Percentiles rank a stretch among this genome's conserved stretches.
Conservation (phyloP, 2,329 filamentous ascomycete species). For the Phoma herbarum region DNA sequence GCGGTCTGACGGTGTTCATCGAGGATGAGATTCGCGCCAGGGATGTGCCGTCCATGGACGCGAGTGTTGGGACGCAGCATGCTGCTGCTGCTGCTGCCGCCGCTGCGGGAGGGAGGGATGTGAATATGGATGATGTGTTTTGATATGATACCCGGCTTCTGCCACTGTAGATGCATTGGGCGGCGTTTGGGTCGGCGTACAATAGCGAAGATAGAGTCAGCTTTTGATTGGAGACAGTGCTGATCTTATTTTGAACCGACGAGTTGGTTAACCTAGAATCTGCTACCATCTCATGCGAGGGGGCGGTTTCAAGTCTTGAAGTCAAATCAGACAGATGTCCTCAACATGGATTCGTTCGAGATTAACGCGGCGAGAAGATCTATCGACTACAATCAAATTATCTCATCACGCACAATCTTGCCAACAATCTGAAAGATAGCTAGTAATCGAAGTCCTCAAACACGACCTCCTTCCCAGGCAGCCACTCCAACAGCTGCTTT, state of each 20-base stretch:
- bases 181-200: slow-evolving; percentile 31
- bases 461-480: slow-evolving; percentile 56
- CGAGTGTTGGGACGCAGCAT: slow-evolving; percentile 44
- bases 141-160: slow-evolving; percentile 49
- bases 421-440: too few species aligned
- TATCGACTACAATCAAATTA: too few species aligned
- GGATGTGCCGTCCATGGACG: slow-evolving; percentile 48
- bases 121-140: slow-evolving; percentile 56
- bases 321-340: too few species aligned
- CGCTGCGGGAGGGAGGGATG: slow-evolving; percentile 66
- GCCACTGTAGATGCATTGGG: slow-evolving; percentile 35
- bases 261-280: too few species aligned
- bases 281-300: too few species aligned
- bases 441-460: slow-evolving; percentile 62
- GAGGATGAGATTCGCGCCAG: slow-evolving; percentile 70
- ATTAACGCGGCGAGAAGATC: too few species aligned
- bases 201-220: too few species aligned
- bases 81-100: slow-evolving; percentile 57
- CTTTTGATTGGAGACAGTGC: too few species aligned
- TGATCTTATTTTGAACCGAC: too few species aligned
- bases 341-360: too few species aligned
- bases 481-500: slow-evolving; percentile 59
- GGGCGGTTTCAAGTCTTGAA: too few species aligned
- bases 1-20: slow-evolving; percentile 86
- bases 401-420: too few species aligned